Base-by-base conservation (phyloP, 768 basidiomycete genomes). In the Phanerochaete carnosa region DNA sequence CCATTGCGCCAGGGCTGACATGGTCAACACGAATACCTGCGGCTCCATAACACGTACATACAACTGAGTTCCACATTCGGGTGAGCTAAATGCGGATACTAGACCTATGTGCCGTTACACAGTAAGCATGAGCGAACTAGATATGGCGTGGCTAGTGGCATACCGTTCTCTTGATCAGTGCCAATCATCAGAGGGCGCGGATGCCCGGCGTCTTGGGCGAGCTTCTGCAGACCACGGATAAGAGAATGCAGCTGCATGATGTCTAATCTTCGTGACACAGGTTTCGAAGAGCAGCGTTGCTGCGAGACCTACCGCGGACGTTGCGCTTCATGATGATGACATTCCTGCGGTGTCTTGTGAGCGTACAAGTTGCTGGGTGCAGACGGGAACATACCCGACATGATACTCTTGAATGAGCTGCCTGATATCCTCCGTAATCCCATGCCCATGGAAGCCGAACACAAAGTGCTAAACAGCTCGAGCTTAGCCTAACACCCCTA, bases 91-190 rank as follows among this genome's bases (percentile, higher is more conserved):
- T 2, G 86, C 87, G 1, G 88, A 88, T n/a, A 86, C 85, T 3
- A 88, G 76, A 45, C 88, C 88, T 89, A 43, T 30, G 25, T 35
- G 7, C n/a, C 6, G 13, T 15, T 19, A 53, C 45, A 35, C 12
- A 16, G 35, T 57, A 23, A 49, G 35, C 13, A 39, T 29, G 32
- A 32, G 25, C 28, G 39, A 29, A 26, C 22, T 25, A 3, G 30
- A 55, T 63, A 43, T 54, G 37, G 11, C 33, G 23, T 8, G 6
- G 6, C 28, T 30, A 30, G 45, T n/a, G 4, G 55, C 65, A 4
- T n/a, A 83, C 88, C 89, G 65, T 88, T 88, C 68, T 90, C 89
- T 69, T 89, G 89, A 73, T 90, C 88, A 19, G 81, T 89, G 1
- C 88, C 88, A 45, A 89, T 83, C 66, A 89, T 75, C 26, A 90